Evolutionary conservation across 495 filamentous ascomycete species (phyloP).

Genomic region (Peziza echinospora): DNA sequence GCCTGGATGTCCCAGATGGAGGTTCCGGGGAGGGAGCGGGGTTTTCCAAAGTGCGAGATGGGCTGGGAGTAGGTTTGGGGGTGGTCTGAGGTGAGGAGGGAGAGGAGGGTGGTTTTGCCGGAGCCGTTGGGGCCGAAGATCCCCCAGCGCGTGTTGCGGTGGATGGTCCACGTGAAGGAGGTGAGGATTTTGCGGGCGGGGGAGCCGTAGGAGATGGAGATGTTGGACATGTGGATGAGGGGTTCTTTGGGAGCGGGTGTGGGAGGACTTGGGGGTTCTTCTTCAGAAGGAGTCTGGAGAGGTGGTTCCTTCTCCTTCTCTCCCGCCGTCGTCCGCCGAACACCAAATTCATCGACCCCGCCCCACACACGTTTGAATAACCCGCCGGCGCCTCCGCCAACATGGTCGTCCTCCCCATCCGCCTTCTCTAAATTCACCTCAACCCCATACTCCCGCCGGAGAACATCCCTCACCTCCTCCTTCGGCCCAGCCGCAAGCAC

Average conservation of each 20-base stretch:
- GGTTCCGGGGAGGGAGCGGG: constrained; percentile 58
- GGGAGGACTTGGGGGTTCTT: constrained; percentile 4
- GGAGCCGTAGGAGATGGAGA: constrained; percentile 55
- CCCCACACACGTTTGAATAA: constrained; percentile 16
- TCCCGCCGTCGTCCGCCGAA: too few relatives aligned
- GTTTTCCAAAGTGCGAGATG: constrained; percentile 62
- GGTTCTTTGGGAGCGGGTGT: constrained; percentile 26
- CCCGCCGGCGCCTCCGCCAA: background rate
- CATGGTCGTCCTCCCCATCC: constrained; percentile 27
- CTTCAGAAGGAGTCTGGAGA: background rate
- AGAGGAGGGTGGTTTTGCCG: constrained; percentile 81
- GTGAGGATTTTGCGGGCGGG: constrained; percentile 42
- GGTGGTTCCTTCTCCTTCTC: constrained; percentile 8
- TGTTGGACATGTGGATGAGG: constrained; percentile 68
- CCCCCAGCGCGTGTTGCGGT: constrained; percentile 68
- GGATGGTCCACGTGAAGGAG: constrained; percentile 69
- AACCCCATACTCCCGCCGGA: too few relatives aligned
- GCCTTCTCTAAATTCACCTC: too few relatives aligned
- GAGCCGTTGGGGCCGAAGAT: constrained; percentile 80
- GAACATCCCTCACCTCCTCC: constrained; percentile 26
- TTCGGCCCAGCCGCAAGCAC: constrained; percentile 36
- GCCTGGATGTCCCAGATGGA: constrained; percentile 83
- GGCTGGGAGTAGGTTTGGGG: constrained; percentile 82
- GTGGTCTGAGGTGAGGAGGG: constrained; percentile 83
- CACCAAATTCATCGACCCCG: constrained; percentile 10